Evolutionary conservation across 1,284 basidiomycete genomes (phyloP), one percentile per base, ranked within the genome.

Genomic region (Pseudozyma thailandica): DNA sequence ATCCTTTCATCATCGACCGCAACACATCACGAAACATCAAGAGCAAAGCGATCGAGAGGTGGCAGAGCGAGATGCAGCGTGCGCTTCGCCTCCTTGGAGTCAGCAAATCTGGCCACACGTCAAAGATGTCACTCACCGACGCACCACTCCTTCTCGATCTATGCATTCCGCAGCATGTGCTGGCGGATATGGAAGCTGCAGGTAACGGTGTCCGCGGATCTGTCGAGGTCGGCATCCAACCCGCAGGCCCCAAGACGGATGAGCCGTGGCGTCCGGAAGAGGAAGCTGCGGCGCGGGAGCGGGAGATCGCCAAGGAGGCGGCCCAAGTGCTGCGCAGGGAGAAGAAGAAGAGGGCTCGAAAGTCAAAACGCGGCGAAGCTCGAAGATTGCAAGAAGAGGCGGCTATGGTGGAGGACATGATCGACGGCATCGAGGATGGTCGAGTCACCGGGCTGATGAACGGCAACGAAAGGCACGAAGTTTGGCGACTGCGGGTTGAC

Each of bases 1-100:
- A 84, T 50, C 83, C 83, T 8, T 84, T 84, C 66, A 80, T 82
- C 51, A 54, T 78, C 23, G 78, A 80, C 41, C 76, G 83, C 35
- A 84, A 84, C 57, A 82, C 78, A 12, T 66, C 79, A 18, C 59
- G 73, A 25, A 83, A 83, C 61, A 72, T 83, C 41, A 55, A 61
- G 37, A 18, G 38, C 9, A 49, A 25, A 8, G 46, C 68, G 9
- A 46, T 65, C 10, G 45, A 56, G 31, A 47, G 45, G 12, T 62
- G 59, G 52, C 55, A 61, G 21, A 39, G 13, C 31, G 64, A 66
- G 49, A 52, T 72, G 49, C 18, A 54, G 13, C 26, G 52, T 18
- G 70, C 64, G 23, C 56, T 72, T 15, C 37, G 41, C 15, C 15
- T 51, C 10, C 30, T 48, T 5, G 37, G 20, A 20, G 18, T 16